Evolutionary conservation across 768 basidiomycete species (phyloP), one percentile per base, ranked within the genome.

Genomic region (Bullera alba): DNA sequence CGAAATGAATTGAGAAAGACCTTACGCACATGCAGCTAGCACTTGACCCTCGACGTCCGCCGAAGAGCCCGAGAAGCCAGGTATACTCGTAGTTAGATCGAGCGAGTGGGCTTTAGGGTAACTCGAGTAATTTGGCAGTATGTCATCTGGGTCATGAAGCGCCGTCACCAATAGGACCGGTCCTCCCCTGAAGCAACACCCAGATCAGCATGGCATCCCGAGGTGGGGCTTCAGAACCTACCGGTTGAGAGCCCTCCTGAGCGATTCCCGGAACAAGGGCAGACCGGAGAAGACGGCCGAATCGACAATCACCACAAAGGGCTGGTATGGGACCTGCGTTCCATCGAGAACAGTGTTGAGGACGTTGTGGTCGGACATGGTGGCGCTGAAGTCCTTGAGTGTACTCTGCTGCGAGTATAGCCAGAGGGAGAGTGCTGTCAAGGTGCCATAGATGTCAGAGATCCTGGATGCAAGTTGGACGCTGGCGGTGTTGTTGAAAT

Each of bases 251-350:
- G 51, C 56, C 36, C 68, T 50, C 25, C 52, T 28, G 2, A 65
- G 32, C 32, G 61, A 53, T 22, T 71, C 65, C 38, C 48, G 51
- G 29, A 67, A 52, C 6, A 69, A 21, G 4, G 67, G 63, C 15
- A 65, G 44, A 10, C 64, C 70, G 5, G 63, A 61, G 41, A 63
- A 67, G 7, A 59, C 57, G 26, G 57, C 34, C 7, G 53, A 37
- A 27, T 71, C 67, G 30, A 47, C 51, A 19, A 71, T 50, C 36
- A 71, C 28, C n/a, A 67, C 47, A 26, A 62, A 58, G 15, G 65
- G 60, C 44, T 71, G 70, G 53, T 71, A 67, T 5, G 70, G 70
- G 7, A 65, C 44, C 28, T 65, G 59, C 6, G 58, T 50, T 34
- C 61, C 63, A 12, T 50, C 51, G 5, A 71, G 48, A 4, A 63